Percentiles rank a stretch among this genome's conserved stretches.
Conservation (phyloP, 306 rosid species). For the Dicorynia guianensis region DNA sequence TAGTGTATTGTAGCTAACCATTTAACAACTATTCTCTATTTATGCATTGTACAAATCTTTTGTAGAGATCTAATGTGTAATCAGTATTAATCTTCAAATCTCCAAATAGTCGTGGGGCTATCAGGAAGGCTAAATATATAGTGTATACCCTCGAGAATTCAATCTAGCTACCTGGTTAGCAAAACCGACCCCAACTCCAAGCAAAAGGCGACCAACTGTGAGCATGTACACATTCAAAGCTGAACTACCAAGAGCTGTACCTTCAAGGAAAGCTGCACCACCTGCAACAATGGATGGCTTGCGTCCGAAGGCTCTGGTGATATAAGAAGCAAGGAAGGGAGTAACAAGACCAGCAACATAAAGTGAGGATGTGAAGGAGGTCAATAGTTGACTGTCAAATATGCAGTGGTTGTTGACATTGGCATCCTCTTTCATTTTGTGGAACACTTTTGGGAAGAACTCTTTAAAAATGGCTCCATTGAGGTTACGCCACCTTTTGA, state of each 20-base stretch:
- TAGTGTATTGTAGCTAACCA: no score
- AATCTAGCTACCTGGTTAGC: conserved; percentile 68
- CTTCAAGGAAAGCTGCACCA: conserved; percentile 65
- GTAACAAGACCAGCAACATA: conserved; percentile 76
- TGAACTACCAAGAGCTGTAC: conserved; percentile 71
- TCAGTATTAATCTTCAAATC: no score
- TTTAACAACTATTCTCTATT: no score
- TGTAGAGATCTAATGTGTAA: no score
- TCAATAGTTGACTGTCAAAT: conserved; percentile 67
- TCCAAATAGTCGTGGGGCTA: no score
- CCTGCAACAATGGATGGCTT: conserved; percentile 71
- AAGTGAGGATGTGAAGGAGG: conserved; percentile 80
- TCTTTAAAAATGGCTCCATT: conserved; percentile 74
- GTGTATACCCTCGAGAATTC: no score
- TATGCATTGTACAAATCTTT: no score
- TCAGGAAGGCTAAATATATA: no score
- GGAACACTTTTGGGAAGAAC: conserved; percentile 68
- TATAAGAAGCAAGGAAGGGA: conserved; percentile 63
- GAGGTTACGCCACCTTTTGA: conserved; percentile 72
- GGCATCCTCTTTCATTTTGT: conserved; percentile 56
- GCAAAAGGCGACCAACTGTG: conserved; percentile 69
- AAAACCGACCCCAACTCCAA: conserved; percentile 86
- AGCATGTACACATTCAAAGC: conserved; percentile 75
- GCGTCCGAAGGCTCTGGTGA: conserved; percentile 70
- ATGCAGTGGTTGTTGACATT: conserved; percentile 72